Percentiles rank a stretch among this genome's conserved stretches.
phyloP scores from a whole-genome alignment of 345 rosid species.

The Eucalyptus erythrocorys region DNA sequence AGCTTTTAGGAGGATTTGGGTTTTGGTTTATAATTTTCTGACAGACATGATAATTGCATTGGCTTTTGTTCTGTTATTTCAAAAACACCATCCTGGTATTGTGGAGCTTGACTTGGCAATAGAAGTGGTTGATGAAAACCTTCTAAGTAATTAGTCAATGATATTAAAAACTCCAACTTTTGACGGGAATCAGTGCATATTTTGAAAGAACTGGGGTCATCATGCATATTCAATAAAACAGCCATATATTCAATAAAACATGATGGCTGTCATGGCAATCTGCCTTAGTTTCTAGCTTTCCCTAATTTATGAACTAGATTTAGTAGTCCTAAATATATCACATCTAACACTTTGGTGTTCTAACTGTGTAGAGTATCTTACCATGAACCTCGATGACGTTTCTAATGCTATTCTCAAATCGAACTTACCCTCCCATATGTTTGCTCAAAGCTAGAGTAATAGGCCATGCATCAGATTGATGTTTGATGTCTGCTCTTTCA shows the following conservation, averaged over 20 bases:
- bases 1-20: neutral
- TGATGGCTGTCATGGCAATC: neutral
- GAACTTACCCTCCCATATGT: neutral
- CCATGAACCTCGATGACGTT: neutral
- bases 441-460: neutral
- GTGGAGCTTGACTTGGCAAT: neutral
- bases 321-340: neutral
- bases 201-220: neutral
- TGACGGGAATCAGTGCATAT: neutral
- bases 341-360: neutral
- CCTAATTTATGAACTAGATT: neutral
- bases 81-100: neutral
- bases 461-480: neutral
- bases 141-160: neutral
- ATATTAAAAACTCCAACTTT: neutral
- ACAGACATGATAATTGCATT: neutral
- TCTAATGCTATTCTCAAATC: neutral
- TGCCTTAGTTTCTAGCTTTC: neutral
- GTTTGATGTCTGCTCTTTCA: conserved; percentile 5
- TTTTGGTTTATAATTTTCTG: neutral
- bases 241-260: neutral
- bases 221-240: neutral
- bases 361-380: neutral
- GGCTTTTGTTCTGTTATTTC: neutral
- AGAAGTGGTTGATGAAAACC: neutral